Evolutionary conservation across 2,329 filamentous ascomycete genomes (phyloP).

Genomic region (Aspergillus clavatus): DNA sequence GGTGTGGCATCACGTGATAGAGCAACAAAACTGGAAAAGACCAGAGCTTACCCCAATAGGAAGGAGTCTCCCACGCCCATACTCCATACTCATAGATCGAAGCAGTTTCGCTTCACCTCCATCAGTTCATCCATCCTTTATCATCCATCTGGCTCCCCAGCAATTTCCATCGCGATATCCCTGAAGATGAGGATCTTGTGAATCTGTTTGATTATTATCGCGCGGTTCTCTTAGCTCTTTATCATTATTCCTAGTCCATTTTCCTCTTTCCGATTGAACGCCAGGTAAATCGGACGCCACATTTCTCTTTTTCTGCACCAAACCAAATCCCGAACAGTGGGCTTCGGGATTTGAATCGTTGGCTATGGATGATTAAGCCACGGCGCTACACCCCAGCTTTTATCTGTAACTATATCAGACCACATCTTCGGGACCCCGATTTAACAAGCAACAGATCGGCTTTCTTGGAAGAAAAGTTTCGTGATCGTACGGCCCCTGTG

Average conservation of each 20-base stretch:
- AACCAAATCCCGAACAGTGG: conserved; percentile 32
- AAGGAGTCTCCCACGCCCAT: too few relatives aligned
- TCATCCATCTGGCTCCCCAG: too few relatives aligned
- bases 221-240: too few relatives aligned
- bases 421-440: conserved; percentile 17
- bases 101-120: too few relatives aligned
- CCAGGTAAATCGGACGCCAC: conserved; percentile 11
- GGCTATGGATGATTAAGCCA: conserved; percentile 28
- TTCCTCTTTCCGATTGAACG: conserved; percentile 11
- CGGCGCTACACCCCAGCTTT: conserved; percentile 12
- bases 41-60: too few relatives aligned
- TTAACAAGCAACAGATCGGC: conserved; percentile 7
- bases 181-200: background rate
- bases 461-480: background rate
- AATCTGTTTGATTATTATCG: too few relatives aligned
- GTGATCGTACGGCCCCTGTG: background rate
- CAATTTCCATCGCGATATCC: background rate
- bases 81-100: too few relatives aligned
- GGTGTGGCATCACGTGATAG: too few relatives aligned
- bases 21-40: too few relatives aligned
- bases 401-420: conserved; percentile 25
- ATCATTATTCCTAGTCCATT: background rate
- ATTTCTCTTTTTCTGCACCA: conserved; percentile 5
- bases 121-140: too few relatives aligned
- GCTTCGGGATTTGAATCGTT: conserved; percentile 32